phyloP scores from a whole-genome alignment of 2,329 filamentous ascomycete species.

The Calonectria pteridis region DNA sequence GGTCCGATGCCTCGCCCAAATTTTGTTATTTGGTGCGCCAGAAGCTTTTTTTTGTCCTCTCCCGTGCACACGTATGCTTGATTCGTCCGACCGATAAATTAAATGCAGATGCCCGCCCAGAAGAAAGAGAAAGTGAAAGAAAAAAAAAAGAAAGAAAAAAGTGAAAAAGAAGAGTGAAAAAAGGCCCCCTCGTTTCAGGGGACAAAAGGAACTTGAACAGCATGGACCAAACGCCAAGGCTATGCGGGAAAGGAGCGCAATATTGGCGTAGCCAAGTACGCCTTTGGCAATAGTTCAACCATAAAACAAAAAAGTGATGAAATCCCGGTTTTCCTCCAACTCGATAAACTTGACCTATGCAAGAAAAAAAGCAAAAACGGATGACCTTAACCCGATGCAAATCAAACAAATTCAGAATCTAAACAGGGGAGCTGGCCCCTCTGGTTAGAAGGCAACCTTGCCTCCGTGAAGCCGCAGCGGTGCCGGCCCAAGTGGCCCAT shows the following conservation, averaged over 20 bases:
- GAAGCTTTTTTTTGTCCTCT: slow-evolving; percentile 33
- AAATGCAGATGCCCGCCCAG: slow-evolving; percentile 37
- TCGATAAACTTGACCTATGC: slow-evolving; percentile 27
- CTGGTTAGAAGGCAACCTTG: slow-evolving; percentile 51
- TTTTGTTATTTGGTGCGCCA: slow-evolving; percentile 29
- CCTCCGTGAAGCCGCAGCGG: slow-evolving; percentile 54
- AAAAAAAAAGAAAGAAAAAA: not conserved
- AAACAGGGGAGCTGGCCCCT: slow-evolving; percentile 24
- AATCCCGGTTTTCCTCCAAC: slow-evolving; percentile 16
- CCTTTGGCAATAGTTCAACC: slow-evolving; percentile 33
- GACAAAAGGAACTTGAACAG: slow-evolving; percentile 24
- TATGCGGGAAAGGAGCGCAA: slow-evolving; percentile 44
- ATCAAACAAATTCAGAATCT: slow-evolving; percentile 27
- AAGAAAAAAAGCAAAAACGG: slow-evolving; percentile 27
- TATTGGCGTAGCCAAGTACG: slow-evolving; percentile 32
- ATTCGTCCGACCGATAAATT: slow-evolving; percentile 27
- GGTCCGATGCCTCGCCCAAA: slow-evolving; percentile 23
- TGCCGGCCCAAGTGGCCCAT: slow-evolving; percentile 48
- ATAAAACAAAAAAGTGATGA: slow-evolving; percentile 16
- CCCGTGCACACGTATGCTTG: slow-evolving; percentile 29
- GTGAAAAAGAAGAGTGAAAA: slow-evolving; percentile 19
- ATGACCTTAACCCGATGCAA: slow-evolving; percentile 18
- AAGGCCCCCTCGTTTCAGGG: not conserved
- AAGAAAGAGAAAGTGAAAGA: slow-evolving; percentile 10
- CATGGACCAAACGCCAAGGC: slow-evolving; percentile 41